These are phyloP conservation scores for Fusarium hainanense DNA, from an alignment of 2,329 filamentous ascomycete genomes.

Conservation along the genomic window DNA sequence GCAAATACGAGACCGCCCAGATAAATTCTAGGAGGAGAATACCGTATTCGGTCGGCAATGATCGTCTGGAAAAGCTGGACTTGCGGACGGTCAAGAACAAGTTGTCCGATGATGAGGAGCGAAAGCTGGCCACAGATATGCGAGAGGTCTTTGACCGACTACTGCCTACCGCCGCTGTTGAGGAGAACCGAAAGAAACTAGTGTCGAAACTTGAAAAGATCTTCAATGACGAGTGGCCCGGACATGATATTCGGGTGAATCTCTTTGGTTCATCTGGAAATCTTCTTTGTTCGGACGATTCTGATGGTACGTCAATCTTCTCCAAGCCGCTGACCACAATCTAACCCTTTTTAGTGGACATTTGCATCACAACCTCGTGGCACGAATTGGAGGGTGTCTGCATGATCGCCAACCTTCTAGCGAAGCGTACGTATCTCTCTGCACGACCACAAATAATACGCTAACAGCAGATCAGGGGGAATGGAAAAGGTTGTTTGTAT, in stretches of 20 bases:
- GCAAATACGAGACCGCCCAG: slow-evolving; percentile 89
- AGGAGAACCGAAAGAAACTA: slow-evolving; percentile 78
- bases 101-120: slow-evolving; percentile 78
- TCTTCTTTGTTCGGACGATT: slow-evolving; percentile 91
- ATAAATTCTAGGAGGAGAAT: slow-evolving; percentile 86
- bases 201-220: slow-evolving; percentile 89
- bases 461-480: slow-evolving; percentile 73
- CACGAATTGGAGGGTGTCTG: slow-evolving; percentile 91
- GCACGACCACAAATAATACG: neutral
- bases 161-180: slow-evolving; percentile 82
- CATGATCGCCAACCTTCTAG: slow-evolving; percentile 85
- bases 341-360: slow-evolving; percentile 75
- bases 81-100: slow-evolving; percentile 77
- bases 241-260: slow-evolving; percentile 87
- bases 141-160: slow-evolving; percentile 85
- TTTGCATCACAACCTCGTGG: slow-evolving; percentile 94
- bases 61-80: slow-evolving; percentile 78
- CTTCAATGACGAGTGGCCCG: slow-evolving; percentile 92
- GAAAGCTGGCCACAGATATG: slow-evolving; percentile 83
- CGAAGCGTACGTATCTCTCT: slow-evolving; percentile 74
- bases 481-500: slow-evolving; percentile 98
- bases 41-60: slow-evolving; percentile 89
- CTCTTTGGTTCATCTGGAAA: slow-evolving; percentile 99
- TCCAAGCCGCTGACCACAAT: neutral
- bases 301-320: slow-evolving; percentile 77